Percentiles rank a stretch among this genome's conserved stretches.
Conservation (phyloP, 192 early-diverging fungal genomes). For the Physocladia obscura region DNA sequence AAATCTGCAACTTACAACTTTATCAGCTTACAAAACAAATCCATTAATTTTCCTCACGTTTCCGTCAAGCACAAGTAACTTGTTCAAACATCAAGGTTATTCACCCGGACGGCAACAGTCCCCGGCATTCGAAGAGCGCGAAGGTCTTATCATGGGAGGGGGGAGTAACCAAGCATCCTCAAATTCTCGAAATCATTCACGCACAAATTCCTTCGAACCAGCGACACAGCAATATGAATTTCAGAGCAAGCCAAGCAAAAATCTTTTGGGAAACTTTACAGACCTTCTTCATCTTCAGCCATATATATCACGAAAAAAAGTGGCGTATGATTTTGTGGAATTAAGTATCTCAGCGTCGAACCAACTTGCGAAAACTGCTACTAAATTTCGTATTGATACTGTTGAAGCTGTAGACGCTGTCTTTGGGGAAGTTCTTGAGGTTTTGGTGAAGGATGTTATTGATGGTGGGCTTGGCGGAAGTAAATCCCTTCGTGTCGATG, state of each 20-base stretch:
- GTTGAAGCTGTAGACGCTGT: constrained; percentile 77
- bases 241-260: constrained; percentile 37
- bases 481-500: constrained; percentile 9
- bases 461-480: constrained; percentile 66
- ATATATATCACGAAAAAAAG: constrained; percentile 75
- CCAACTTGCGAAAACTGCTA: neutral
- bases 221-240: neutral
- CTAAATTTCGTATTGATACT: constrained; percentile 54
- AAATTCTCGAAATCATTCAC: too few relatives aligned
- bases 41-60: constrained; percentile 50
- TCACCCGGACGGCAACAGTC: neutral
- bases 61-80: constrained; percentile 46
- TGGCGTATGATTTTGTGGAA: constrained; percentile 75
- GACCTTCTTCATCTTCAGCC: constrained; percentile 82
- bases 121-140: neutral
- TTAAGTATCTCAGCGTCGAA: neutral
- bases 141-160: neutral
- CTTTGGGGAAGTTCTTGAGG: constrained; percentile 73
- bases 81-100: constrained; percentile 23
- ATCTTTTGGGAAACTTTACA: constrained; percentile 76
- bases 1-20: constrained; percentile 79
- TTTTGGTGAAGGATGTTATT: constrained; percentile 80
- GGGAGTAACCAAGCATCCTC: constrained; percentile 22
- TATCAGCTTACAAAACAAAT: constrained; percentile 68
- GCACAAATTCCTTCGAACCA: neutral